Base-by-base conservation (phyloP, 306 rosid genomes). In the Vigna radiata region DNA sequence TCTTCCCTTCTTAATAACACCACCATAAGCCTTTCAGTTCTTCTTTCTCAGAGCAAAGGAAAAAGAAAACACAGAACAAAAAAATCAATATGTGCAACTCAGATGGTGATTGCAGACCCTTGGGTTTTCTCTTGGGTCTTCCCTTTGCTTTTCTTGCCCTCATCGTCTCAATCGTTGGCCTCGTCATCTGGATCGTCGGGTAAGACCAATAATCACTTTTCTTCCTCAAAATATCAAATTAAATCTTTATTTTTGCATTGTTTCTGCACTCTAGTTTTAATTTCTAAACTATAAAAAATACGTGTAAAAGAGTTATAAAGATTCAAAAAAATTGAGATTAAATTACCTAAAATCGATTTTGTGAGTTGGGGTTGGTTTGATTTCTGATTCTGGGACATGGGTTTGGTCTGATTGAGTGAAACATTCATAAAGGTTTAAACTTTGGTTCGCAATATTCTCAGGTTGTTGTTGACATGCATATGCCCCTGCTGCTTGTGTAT, bases 71-170 rank as follows among this genome's bases (percentile, higher is more conserved):
- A 16, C 33, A 10, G 16, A 6, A 2, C 8, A 15, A 23, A 17
- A 29, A 12, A 47, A 33, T 11, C 12, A 36, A 52, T 10, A 93
- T 91, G 98, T 91, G 97, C 47, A 67, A 80, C 43, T 75, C 82
- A n/a, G 87, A 94, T 6, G 96, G 98, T 23, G 93, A 94, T 10
- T 94, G 98, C 87, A 86, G 97, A 84, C 98, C 98, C 16, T 72
- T 94, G 64, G 98, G 98, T 12, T 94, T 94, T 79, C 88, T 94
- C 6, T 78, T 94, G 73, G 97, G 98, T 77, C 93, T 94, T 55
- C 96, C 98, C 76, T 91, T 94, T 63, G 97, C 98, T 29, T 71
- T 90, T 52, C 89, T 94, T 72, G 76, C 85, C 18, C 91, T 91
- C 69, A 13, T 93, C 58, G 14, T 94, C 86, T 94, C 97, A 76